These are phyloP conservation scores for Botryotinia narcissicola DNA, from an alignment of 2,329 filamentous ascomycete genomes.

Conservation along the genomic window DNA sequence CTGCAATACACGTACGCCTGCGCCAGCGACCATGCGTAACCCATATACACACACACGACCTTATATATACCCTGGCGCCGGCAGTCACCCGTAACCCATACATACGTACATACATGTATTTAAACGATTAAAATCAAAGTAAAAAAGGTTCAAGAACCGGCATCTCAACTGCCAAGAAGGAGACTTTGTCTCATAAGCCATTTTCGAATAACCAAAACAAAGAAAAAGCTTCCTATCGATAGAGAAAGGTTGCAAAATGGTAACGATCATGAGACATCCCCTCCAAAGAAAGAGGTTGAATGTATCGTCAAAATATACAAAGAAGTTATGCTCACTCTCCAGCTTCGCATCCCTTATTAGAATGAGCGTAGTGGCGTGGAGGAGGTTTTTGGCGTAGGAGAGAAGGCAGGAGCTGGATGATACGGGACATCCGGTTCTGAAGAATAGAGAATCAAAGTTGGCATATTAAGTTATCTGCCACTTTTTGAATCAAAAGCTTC, in stretches of 20 bases:
- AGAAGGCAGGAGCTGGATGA: neutral
- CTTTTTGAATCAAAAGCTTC: neutral
- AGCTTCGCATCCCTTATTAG: neutral
- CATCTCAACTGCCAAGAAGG: neutral
- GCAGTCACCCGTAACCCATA: constrained; percentile 13
- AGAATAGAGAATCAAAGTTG: neutral
- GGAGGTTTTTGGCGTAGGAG: neutral
- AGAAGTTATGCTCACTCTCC: neutral
- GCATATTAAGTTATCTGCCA: too few species aligned
- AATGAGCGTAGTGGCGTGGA: neutral
- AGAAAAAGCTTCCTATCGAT: neutral
- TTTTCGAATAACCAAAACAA: constrained; percentile 14
- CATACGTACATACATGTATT: constrained; percentile 11
- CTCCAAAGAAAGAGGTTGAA: too few species aligned
- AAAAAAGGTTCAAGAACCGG: neutral
- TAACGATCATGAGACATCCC: neutral
- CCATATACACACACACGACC: neutral
- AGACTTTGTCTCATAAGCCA: neutral
- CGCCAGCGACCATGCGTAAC: constrained; percentile 4
- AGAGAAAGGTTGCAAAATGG: neutral
- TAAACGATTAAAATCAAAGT: constrained; percentile 4
- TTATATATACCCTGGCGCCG: constrained; percentile 7
- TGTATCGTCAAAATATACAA: constrained; percentile 7
- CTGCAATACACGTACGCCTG: constrained; percentile 10
- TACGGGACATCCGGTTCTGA: neutral